Conservation (phyloP, 768 basidiomycete species). For the Auricularia cornea region DNA sequence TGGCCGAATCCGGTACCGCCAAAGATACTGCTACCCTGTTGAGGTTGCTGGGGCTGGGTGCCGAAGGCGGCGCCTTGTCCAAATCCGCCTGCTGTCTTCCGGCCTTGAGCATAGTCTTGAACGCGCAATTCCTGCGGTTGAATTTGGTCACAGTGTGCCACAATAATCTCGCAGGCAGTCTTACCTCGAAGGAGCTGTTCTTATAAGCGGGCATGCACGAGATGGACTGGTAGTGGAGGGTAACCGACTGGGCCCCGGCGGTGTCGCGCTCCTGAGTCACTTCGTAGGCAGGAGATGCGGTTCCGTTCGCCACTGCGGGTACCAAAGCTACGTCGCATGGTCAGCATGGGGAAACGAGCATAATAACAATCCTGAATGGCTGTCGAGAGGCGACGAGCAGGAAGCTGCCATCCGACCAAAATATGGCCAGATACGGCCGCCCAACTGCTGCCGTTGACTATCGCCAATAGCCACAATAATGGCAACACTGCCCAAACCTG, state of each 20-base stretch:
- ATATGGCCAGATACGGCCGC: too few species aligned
- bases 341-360: slow-evolving; percentile 15
- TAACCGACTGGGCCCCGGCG: slow-evolving; percentile 28
- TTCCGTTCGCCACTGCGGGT: slow-evolving; percentile 59
- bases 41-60: slow-evolving; percentile 9
- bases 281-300: slow-evolving; percentile 55
- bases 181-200: slow-evolving; percentile 69
- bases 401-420: too few species aligned
- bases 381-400: too few species aligned
- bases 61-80: slow-evolving; percentile 33
- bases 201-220: slow-evolving; percentile 71
- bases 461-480: too few species aligned
- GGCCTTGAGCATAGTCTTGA: slow-evolving; percentile 68
- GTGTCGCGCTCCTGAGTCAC: slow-evolving; percentile 60
- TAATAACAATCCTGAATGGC: too few species aligned
- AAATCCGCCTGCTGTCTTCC: slow-evolving; percentile 64
- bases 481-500: not conserved
- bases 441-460: too few species aligned
- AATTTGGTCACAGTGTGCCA: slow-evolving; percentile 15
- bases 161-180: slow-evolving; percentile 9
- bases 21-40: slow-evolving; percentile 9
- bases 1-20: slow-evolving; percentile 22
- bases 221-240: slow-evolving; percentile 73
- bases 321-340: slow-evolving; percentile 21
- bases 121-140: slow-evolving; percentile 56